Base-by-base conservation (phyloP, 192 early-diverging fungal genomes). In the Jimgerdemannia lactiflua region DNA sequence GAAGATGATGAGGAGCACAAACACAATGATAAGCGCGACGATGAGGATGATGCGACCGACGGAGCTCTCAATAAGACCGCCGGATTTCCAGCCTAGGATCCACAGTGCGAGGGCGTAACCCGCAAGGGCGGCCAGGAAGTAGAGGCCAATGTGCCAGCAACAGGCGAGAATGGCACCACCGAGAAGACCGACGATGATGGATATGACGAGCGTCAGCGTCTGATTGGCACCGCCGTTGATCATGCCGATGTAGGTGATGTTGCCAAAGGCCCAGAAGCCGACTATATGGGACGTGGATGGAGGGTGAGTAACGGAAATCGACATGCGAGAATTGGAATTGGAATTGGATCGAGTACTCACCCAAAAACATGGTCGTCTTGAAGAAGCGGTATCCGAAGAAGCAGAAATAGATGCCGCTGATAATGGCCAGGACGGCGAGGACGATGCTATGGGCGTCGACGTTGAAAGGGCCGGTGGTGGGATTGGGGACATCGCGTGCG, bases 31-130 rank as follows among this genome's bases (percentile, higher is more conserved):
- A 20, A 90, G 79, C 19, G 75, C 88, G 65, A 91, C 80, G 69
- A 95, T 92, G 42, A 95, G 89, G 71, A 96, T 75, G 54, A 89
- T 90, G 70, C 89, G 88, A 42, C 92, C 93, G 72, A 81, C 79
- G 14, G 86, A 85, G 17, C 83, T 79, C 1, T 86, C 81, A 74
- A 94, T 94, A 39, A 93, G 69, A 4, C 93, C 91, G 43, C 84
- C 83, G 8, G 79, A 71, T 7, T 79, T 79, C 85, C 89, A 91
- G 4, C 90, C 83, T 64, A 94, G 88, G 42, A 95, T 77, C 86
- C 90, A 93, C 63, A 93, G 78, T 3, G 95, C 90, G 40, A 93
- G 76, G 42, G 88, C 78, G 82, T 92, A 95, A 75, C 96, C 96
- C 49, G 90, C 86, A 67, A 95, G 79, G 19, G 86, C 94, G 67